These are phyloP conservation scores for Barbatosphaeria neglecta DNA, from an alignment of 495 filamentous ascomycete species.

Conservation along the genomic window DNA sequence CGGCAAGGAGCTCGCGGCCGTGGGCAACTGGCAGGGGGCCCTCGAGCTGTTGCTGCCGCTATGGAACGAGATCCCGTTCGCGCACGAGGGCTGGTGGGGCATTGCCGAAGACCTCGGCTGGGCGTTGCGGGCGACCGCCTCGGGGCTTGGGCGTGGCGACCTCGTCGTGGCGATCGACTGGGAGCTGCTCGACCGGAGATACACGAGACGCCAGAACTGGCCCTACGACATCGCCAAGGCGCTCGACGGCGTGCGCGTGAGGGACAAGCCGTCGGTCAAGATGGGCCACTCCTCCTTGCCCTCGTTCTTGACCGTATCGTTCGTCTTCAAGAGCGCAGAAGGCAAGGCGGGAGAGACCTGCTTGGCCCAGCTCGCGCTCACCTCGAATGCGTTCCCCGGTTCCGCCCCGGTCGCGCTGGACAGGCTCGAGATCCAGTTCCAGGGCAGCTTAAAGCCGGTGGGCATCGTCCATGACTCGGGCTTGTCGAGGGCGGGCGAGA, in stretches of 20 bases:
- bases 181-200: constrained; percentile 64
- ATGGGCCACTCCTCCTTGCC: constrained; percentile 55
- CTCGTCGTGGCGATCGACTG: constrained; percentile 68
- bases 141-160: constrained; percentile 47
- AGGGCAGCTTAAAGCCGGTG: constrained; percentile 55
- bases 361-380: constrained; percentile 59
- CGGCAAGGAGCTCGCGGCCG: constrained; percentile 53
- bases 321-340: constrained; percentile 61
- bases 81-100: constrained; percentile 70
- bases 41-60: constrained; percentile 54
- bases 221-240: constrained; percentile 64
- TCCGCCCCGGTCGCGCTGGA: constrained; percentile 55
- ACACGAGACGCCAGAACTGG: constrained; percentile 49
- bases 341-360: constrained; percentile 76
- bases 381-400: constrained; percentile 51
- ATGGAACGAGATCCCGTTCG: constrained; percentile 64
- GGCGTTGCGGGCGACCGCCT: constrained; percentile 63
- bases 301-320: constrained; percentile 59
- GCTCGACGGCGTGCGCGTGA: constrained; percentile 43
- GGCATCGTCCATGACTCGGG: constrained; percentile 23
- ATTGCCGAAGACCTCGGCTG: constrained; percentile 63
- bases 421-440: constrained; percentile 53
- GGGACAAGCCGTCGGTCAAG: constrained; percentile 50
- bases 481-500: neutral
- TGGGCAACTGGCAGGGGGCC: constrained; percentile 52